phyloP scores from a whole-genome alignment of 2,329 filamentous ascomycete species.

The Xylaria polymorpha region DNA sequence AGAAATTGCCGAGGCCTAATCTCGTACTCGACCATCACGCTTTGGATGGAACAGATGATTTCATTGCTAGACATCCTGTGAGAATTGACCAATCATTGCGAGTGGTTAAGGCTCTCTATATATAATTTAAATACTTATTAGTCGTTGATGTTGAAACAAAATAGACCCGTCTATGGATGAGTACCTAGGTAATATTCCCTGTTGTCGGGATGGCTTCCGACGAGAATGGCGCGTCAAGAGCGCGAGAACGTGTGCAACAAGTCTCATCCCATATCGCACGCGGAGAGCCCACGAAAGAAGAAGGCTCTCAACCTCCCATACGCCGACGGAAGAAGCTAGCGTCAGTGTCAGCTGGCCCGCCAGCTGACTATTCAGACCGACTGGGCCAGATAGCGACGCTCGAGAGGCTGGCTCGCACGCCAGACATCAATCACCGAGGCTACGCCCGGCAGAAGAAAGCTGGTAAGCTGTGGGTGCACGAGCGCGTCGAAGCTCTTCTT shows the following conservation, averaged over 20 bases:
- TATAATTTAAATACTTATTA: neutral
- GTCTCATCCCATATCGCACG: constrained; percentile 33
- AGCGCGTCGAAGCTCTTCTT: constrained; percentile 37
- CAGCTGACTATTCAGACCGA: constrained; percentile 37
- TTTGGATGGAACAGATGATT: neutral
- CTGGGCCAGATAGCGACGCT: constrained; percentile 34
- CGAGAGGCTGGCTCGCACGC: constrained; percentile 34
- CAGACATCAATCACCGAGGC: constrained; percentile 34
- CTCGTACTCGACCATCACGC: no score
- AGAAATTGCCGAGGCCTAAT: constrained; percentile 24
- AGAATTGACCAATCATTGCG: neutral
- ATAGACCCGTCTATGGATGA: neutral
- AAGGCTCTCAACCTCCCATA: neutral
- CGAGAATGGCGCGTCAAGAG: constrained; percentile 28
- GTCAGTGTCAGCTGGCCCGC: constrained; percentile 14
- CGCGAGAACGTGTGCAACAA: constrained; percentile 35
- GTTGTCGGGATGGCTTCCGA: constrained; percentile 31
- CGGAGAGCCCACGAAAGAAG: neutral
- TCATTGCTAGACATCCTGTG: neutral
- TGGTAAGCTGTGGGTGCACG: constrained; percentile 37
- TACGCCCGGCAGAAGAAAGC: constrained; percentile 36
- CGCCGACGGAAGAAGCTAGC: constrained; percentile 22
- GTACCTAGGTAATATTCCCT: neutral
- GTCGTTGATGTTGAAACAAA: neutral
- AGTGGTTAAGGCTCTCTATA: neutral